A percentile compares a stretch with the other conserved stretches of the same genome.
Conservation (phyloP, 2,329 filamentous ascomycete species). For the Sporothrix brunneoviolacea region DNA sequence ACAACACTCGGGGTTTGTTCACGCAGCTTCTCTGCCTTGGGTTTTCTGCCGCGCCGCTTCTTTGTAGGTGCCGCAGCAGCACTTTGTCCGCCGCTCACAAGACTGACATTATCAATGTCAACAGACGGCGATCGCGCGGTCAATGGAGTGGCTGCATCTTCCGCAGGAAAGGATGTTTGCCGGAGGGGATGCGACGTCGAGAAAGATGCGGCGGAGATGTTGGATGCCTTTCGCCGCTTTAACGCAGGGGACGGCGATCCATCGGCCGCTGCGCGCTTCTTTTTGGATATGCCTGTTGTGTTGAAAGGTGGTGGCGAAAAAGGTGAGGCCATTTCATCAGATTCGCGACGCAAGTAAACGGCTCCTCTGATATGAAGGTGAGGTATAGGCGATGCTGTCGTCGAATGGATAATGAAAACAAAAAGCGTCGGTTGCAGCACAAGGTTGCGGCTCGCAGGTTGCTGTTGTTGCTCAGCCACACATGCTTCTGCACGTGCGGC, state of each 20-base stretch:
- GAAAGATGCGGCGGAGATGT: constrained; percentile 47
- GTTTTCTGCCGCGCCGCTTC: constrained; percentile 57
- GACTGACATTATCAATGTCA: constrained; percentile 54
- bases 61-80: constrained; percentile 35
- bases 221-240: constrained; percentile 68
- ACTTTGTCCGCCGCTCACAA: constrained; percentile 54
- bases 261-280: constrained; percentile 57
- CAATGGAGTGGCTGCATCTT: constrained; percentile 47
- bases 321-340: constrained; percentile 48
- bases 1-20: constrained; percentile 33
- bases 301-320: constrained; percentile 43
- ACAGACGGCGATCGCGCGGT: constrained; percentile 58
- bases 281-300: constrained; percentile 31
- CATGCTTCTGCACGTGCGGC: no score
- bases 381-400: background rate
- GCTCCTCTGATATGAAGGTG: no score
- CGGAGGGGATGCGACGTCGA: constrained; percentile 61
- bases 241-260: constrained; percentile 40
- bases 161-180: constrained; percentile 74
- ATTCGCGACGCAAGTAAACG: no score
- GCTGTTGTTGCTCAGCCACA: no score
- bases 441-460: no score
- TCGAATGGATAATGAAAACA: no score
- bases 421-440: no score
- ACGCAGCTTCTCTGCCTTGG: constrained; percentile 46